Conservation (phyloP, 371 early-diverging fungal species). For the Rhizopus microsporus region DNA sequence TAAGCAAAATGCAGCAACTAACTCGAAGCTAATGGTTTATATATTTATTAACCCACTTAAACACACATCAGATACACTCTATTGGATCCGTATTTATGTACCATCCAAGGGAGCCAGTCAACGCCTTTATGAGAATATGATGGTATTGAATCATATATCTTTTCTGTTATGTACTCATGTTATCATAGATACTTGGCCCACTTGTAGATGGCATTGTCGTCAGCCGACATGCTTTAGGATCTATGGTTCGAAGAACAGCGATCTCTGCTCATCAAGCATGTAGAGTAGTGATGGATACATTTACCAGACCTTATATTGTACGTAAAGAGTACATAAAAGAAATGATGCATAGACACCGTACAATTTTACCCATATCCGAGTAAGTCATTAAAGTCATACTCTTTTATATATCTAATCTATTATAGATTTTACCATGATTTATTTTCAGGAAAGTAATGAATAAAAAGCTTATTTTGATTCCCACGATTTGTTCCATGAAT, state of each 20-base stretch:
- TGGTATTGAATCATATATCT: constrained; percentile 30
- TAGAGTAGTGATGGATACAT: constrained; percentile 57
- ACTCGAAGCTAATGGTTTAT: constrained; percentile 46
- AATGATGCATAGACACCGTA: constrained; percentile 52
- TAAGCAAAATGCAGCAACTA: constrained; percentile 23
- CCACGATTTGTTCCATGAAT: neutral
- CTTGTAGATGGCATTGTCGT: constrained; percentile 73
- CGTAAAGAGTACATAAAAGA: constrained; percentile 64
- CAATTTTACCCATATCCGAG: constrained; percentile 52
- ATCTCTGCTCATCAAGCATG: constrained; percentile 68
- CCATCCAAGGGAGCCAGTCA: constrained; percentile 40
- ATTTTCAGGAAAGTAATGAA: neutral
- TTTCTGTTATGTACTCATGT: neutral
- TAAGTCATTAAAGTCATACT: constrained; percentile 10
- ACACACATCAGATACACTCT: constrained; percentile 53
- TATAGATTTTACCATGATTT: constrained; percentile 10
- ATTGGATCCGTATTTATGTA: constrained; percentile 55
- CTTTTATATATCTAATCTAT: neutral
- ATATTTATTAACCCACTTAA: constrained; percentile 63
- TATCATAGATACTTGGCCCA: constrained; percentile 67
- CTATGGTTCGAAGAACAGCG: constrained; percentile 71
- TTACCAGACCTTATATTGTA: constrained; percentile 57
- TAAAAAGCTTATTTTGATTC: neutral
- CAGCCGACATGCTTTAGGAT: constrained; percentile 67
- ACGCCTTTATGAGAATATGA: constrained; percentile 44